Base-by-base conservation (phyloP, 768 basidiomycete species). In the Boletus vinaceobasis region DNA sequence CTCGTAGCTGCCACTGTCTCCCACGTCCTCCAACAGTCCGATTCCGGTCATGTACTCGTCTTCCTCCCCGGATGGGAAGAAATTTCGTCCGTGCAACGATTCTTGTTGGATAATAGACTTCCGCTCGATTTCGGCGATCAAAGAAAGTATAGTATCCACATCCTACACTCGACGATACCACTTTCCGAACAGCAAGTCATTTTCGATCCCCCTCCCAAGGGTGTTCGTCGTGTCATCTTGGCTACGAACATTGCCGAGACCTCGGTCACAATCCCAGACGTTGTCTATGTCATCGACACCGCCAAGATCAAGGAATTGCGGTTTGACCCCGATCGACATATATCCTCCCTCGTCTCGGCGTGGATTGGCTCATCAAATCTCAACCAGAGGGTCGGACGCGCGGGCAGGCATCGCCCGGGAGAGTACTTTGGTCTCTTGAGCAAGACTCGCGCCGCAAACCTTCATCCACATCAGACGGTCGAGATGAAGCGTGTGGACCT, bases 201-300 rank as follows among this genome's bases (percentile, higher is more conserved):
- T 48, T 97, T 97, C 65, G 85, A 90, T 21, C 88, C 92, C 1
- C 88, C 93, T 7, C 79, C 85, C 0, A 56, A 67, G 3, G 92
- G 92, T 10, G 78, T 92, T 19, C 86, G 94, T 52, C 84, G 94
- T 26, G 79, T 98, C 65, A 96, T 98, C 60, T 77, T 98, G 45
- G 83, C 94, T 5, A 98, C 95, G 37, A 97, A 97, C 68, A 93
- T 97, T 43, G 94, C 94, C 13, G 95, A 98, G 72, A 95, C 94
- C 4, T 94, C 92, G 5, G 79, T 97, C 61, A 98, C 95, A 5
- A 96, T 98, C 60, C 93, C 93, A 1, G 91, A 96, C 60, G 91
- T 97, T 26, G 91, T 96, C 10, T 94, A 91, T 63, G 95, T 98
- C 31, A 85, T 98, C 42, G 96, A 98, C 65, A 81, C 89, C 0